Evolutionary conservation across 2,329 filamentous ascomycete genomes (phyloP).

Genomic region (Penicillium griseofulvum): DNA sequence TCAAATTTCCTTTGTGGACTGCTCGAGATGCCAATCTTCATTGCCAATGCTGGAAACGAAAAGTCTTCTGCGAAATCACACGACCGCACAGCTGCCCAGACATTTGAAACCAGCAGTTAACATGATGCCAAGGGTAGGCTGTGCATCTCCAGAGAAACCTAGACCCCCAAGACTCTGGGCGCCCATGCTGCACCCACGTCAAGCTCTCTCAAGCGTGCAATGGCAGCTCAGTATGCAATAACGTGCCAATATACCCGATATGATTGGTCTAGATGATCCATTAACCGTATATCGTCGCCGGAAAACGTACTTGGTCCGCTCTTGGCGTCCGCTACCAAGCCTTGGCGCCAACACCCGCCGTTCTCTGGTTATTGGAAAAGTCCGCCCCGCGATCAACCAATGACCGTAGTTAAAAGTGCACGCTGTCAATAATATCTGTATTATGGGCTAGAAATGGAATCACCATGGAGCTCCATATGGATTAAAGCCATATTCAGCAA

Average conservation of each 20-base stretch:
- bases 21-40: constrained; percentile 24
- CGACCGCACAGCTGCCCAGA: not conserved
- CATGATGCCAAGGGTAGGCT: constrained; percentile 7
- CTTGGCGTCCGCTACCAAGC: constrained; percentile 9
- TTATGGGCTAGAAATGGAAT: not conserved
- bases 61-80: not conserved
- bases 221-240: not conserved
- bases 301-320: constrained; percentile 5
- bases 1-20: constrained; percentile 3
- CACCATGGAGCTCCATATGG: not conserved
- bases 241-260: not conserved
- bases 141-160: constrained; percentile 3
- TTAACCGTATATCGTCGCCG: not conserved
- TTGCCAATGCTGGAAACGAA: not conserved
- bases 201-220: constrained; percentile 7
- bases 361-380: not conserved
- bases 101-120: not conserved
- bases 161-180: constrained; percentile 9
- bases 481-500: not conserved
- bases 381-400: not conserved
- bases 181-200: not conserved
- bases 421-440: not conserved
- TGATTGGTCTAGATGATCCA: not conserved
- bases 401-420: not conserved
- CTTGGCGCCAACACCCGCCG: constrained; percentile 5